Evolutionary conservation across 2,329 filamentous ascomycete species (phyloP), one percentile per base, ranked within the genome.

Genomic region (Nemania bipapillata): DNA sequence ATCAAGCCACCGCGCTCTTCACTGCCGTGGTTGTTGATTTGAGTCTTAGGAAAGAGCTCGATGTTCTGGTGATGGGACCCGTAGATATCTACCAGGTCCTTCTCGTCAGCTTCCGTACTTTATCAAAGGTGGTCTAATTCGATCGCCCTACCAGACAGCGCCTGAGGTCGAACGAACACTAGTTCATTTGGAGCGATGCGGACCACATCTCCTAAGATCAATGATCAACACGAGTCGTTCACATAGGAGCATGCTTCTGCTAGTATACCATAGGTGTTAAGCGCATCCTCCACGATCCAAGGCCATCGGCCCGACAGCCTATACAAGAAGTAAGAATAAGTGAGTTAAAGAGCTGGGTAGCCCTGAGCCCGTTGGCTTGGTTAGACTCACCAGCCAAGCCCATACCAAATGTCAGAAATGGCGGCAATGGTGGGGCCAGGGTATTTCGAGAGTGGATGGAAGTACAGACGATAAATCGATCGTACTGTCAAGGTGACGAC

Each of bases 181-280:
- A 74, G 64, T 49, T 74, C 73, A 35, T 72, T 74, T 12, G 73
- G 72, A 12, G 72, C 70, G 20, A 73, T 65, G 3, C 72, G 70
- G 4, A 74, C 72, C 22, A 69, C 58, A 35, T 71, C 65, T 4
- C 73, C 70, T 72, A 40, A 12, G 4, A 47, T 4, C 22, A 53
- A 11, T 32, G 35, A 24, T 62, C 17, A 57, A 9, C 22, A 17
- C 24, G 3, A 55, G 32, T 3, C 26, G 26, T 6, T 8, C 8
- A 26, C 24, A 24, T 49, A 24, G 22, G 45, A 40, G 37, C 56
- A 53, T 60, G 60, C 20, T 6, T 61, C 15, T n/a, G 35, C 12
- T 12, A 40, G 15, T n/a, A 45, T 45, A 61, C 70, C 73, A 49
- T 73, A 73, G 47, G 50, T 53, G 32, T 56, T 66, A 12, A 74